Base-by-base conservation (phyloP, 345 rosid species). In the Brassica rapa region DNA sequence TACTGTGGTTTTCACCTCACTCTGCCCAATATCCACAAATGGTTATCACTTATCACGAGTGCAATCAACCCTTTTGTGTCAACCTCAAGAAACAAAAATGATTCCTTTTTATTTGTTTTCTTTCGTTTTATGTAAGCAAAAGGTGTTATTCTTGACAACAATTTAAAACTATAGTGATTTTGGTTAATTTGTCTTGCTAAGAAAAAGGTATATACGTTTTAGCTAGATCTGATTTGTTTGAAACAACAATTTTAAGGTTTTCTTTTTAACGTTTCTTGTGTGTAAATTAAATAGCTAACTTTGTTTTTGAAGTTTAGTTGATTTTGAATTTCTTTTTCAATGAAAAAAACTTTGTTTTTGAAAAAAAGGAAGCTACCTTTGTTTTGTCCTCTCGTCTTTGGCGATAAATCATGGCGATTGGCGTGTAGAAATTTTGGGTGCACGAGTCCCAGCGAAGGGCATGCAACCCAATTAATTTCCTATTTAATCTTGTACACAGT, bases 381-480 rank as follows among this genome's bases (percentile, higher is more conserved):
- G 75, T 77, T 67, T 70, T 27, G 30, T 62, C 30, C n/a, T 70
- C 64, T 70, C 57, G 75, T 62, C 41, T 61, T 68, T 76, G 61
- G 53, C 74, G 62, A 76, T 62, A 46, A 69, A n/a, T 39, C 37
- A 62, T 62, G 72, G 62, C 21, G 21, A 19, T 19, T 19, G 21
- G 21, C 63, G 60, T 57, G 77, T 56, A 59, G 21, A 57, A 29
- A 57, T 41, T 53, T 73, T 68, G 65, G 66, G 59, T 33, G 59
- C 82, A 73, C 78, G 78, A 79, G 70, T 73, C 66, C 66, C 78
- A 51, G 78, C 66, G 74, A 79, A 73, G 82, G 19, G 78, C 78
- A 79, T 79, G 74, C 82, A 79, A 16, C 66, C 8, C 11, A 35
- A n/a, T 60, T 72, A 4, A 0, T 68, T 67, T 66, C 19, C 27